A percentile compares a stretch with the other conserved stretches of the same genome.
phyloP scores from a whole-genome alignment of 805 yeast species.

The Pichia exigua region DNA sequence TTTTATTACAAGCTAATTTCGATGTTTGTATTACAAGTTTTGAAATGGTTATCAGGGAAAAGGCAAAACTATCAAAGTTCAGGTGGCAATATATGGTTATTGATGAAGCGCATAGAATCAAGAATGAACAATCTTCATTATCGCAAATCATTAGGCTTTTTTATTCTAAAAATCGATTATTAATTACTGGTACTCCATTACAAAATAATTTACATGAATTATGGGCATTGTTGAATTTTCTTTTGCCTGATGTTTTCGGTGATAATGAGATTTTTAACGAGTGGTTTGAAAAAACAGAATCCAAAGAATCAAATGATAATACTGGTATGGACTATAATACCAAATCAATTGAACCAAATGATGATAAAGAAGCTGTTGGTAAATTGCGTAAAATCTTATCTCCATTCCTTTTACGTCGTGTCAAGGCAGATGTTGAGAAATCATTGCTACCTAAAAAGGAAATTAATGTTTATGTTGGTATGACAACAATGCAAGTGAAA shows the following conservation, averaged over 20 bases:
- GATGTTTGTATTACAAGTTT: constrained; percentile 89
- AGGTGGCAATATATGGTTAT: constrained; percentile 92
- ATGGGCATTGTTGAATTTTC: constrained; percentile 89
- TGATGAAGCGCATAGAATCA: constrained; percentile 96
- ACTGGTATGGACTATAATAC: constrained; percentile 50
- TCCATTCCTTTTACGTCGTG: constrained; percentile 83
- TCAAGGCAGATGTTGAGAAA: constrained; percentile 88
- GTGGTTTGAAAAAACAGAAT: constrained; percentile 66
- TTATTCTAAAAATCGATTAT: constrained; percentile 72
- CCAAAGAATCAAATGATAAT: constrained; percentile 66
- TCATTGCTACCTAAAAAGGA: constrained; percentile 87
- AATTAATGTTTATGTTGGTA: constrained; percentile 80
- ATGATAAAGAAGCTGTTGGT: constrained; percentile 81
- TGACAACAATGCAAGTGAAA: constrained; percentile 89
- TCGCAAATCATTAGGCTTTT: constrained; percentile 89
- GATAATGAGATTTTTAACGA: constrained; percentile 85
- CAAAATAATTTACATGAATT: constrained; percentile 93
- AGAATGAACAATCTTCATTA: constrained; percentile 85
- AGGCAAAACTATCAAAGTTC: constrained; percentile 66
- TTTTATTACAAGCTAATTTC: constrained; percentile 64
- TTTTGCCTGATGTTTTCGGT: constrained; percentile 91
- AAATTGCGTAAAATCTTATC: constrained; percentile 82
- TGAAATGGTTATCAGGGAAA: constrained; percentile 90
- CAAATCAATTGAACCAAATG: constrained; percentile 41
- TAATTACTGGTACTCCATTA: constrained; percentile 93